Evolutionary conservation across 176 grass and related monocot species (phyloP).

Genomic region (Cocos nucifera): DNA sequence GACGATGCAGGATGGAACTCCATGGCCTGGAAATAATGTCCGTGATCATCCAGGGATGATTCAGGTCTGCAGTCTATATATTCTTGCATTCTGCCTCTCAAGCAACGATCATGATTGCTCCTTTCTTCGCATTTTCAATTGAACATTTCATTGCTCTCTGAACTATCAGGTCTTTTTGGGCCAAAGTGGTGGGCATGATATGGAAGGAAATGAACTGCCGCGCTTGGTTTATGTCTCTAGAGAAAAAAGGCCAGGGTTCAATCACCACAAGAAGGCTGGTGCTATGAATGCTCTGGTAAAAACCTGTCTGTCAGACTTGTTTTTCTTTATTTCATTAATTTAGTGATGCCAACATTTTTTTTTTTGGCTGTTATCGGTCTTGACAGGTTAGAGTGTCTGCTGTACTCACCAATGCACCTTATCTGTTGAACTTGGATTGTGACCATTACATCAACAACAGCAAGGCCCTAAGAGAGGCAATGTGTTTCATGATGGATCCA

Average conservation of each 20-base stretch:
- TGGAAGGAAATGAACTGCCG: conserved; percentile 79
- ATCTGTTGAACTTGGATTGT: conserved; percentile 88
- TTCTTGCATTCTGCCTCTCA: background rate
- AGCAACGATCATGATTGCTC: too few relatives aligned
- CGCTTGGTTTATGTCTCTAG: conserved; percentile 88
- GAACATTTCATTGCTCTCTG: conserved; percentile 13
- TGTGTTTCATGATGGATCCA: conserved; percentile 99
- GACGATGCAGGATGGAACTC: conserved; percentile 95
- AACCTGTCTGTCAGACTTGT: background rate
- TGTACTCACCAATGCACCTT: conserved; percentile 76
- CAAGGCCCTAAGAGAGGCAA: conserved; percentile 76
- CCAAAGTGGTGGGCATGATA: conserved; percentile 82
- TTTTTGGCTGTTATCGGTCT: conserved; percentile 13
- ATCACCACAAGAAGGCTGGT: conserved; percentile 95
- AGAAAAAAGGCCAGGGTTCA: conserved; percentile 88
- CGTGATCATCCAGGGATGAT: conserved; percentile 97
- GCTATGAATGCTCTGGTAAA: conserved; percentile 91
- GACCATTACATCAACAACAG: conserved; percentile 94
- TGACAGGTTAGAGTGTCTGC: conserved; percentile 74
- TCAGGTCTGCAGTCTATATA: conserved; percentile 42
- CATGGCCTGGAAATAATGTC: conserved; percentile 89
- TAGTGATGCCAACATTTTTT: conserved; percentile 3
- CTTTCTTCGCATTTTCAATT: background rate
- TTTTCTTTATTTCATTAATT: background rate
- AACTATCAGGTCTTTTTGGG: conserved; percentile 78